These are phyloP conservation scores for Nyctanthes arbortristis DNA, from an alignment of 257 asterid species.

Conservation along the genomic window DNA sequence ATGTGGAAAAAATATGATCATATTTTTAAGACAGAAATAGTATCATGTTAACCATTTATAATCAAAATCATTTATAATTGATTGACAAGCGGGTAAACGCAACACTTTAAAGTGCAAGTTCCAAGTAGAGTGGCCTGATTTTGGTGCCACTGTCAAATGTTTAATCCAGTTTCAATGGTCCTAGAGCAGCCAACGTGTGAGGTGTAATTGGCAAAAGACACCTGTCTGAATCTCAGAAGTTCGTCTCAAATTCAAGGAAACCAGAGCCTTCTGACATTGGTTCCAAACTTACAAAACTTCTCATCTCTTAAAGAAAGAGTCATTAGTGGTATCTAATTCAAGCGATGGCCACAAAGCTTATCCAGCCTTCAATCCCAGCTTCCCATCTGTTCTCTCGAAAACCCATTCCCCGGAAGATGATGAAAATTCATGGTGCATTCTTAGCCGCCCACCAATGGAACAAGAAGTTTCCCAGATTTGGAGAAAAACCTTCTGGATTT, in stretches of 20 bases:
- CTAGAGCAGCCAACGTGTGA: not conserved
- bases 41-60: no score
- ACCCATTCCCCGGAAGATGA: constrained; percentile 32
- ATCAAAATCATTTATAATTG: no score
- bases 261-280: not conserved
- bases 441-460: constrained; percentile 30
- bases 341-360: constrained; percentile 52
- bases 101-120: no score
- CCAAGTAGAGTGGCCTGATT: no score
- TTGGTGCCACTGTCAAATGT: not conserved
- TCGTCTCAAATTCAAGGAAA: not conserved
- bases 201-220: not conserved
- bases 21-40: no score
- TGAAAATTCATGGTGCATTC: constrained; percentile 35
- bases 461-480: constrained; percentile 31
- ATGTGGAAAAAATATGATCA: no score
- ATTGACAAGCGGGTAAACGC: no score
- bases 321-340: not conserved
- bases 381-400: constrained; percentile 45
- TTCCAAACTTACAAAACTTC: no score
- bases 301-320: not conserved
- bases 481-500: constrained; percentile 29
- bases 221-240: not conserved
- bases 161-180: not conserved
- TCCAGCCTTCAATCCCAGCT: constrained; percentile 50